Evolutionary conservation across 1,139 yeast species (phyloP).

Genomic region (Yamadazyma pseudoaaseri): DNA sequence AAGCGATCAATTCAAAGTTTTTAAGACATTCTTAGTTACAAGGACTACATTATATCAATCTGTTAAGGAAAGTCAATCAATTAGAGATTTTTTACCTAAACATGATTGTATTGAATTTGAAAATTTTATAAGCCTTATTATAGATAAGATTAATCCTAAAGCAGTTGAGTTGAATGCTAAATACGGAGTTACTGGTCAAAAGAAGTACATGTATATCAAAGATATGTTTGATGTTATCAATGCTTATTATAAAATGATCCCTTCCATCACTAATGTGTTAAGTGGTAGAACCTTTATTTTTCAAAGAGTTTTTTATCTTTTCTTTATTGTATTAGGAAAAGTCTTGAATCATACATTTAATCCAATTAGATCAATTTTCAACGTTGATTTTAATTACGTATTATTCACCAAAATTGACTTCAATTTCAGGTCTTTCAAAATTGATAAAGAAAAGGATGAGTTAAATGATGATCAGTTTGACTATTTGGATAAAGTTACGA

Average conservation of each 20-base stretch:
- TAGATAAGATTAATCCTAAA: slow-evolving; percentile 27
- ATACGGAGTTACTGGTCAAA: slow-evolving; percentile 18
- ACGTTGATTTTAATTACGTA: slow-evolving; percentile 36
- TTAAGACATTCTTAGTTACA: slow-evolving; percentile 21
- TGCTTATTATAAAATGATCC: slow-evolving; percentile 36
- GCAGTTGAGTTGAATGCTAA: slow-evolving; percentile 24
- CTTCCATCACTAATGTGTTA: slow-evolving; percentile 32
- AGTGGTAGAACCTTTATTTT: slow-evolving; percentile 29
- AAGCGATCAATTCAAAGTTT: slow-evolving; percentile 18
- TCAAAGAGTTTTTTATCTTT: slow-evolving; percentile 33
- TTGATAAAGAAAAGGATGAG: slow-evolving; percentile 16
- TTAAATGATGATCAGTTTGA: slow-evolving; percentile 18
- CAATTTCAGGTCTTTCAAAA: slow-evolving; percentile 21
- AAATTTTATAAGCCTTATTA: slow-evolving; percentile 26
- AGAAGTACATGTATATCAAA: slow-evolving; percentile 18
- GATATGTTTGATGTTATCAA: slow-evolving; percentile 32
- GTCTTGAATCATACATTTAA: slow-evolving; percentile 33
- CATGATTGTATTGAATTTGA: slow-evolving; percentile 28
- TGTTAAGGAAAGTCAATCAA: slow-evolving; percentile 12
- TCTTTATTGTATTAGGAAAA: slow-evolving; percentile 35
- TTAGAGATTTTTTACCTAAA: slow-evolving; percentile 17
- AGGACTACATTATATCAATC: slow-evolving; percentile 15
- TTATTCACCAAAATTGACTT: slow-evolving; percentile 33
- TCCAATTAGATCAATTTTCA: slow-evolving; percentile 32
- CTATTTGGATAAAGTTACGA: slow-evolving; percentile 18